Evolutionary conservation across 169 alveolate species (phyloP), one percentile per base, ranked within the genome.

Genomic region (Plasmodium ovale): DNA sequence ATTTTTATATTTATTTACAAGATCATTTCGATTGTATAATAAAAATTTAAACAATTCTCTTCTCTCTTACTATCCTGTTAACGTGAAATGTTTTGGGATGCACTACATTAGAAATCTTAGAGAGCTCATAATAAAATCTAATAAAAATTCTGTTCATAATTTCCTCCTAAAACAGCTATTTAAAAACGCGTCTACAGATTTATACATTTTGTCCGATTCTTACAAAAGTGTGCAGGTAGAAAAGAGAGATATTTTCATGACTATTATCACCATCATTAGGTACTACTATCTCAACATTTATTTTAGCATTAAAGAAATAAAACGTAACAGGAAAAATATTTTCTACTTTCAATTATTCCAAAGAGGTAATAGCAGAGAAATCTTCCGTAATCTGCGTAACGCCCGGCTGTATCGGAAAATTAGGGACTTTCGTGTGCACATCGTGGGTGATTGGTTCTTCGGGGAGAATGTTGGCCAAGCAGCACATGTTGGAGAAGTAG

Each of bases 1-100:
- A 59, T 69, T 85, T 85, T 58, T 85, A 10, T 85, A 85, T 51
- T 71, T 85, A 58, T 85, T 85, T 85, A 85, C 16, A 68, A 85
- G 91, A 67, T 85, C 91, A 16, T 85, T 85, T 39, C 72, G 87
- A 16, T 60, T 85, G 14, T 69, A 54, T 69, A 85, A 69, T 51
- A 39, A 53, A 3, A 29, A 68, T 49, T 25, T 85, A 35, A 85
- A 85, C 33, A 85, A 85, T 35, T 69, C 91, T 14, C 56, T 62
- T 19, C 33, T 85, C 42, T 33, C 85, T 2, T 85, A 85, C 58
- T 69, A 85, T 49, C 91, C 91, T 31, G 91, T 85, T 27, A 85
- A 85, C 31, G 70, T 85, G 1, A 27, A 85, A 85, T 14, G 25
- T 3, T 85, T 85, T 49, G 87, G 87, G 47, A 7, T 31, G 16